Evolutionary conservation across 2,329 filamentous ascomycete genomes (phyloP).

Genomic region (Pseudodiploospora longispora): DNA sequence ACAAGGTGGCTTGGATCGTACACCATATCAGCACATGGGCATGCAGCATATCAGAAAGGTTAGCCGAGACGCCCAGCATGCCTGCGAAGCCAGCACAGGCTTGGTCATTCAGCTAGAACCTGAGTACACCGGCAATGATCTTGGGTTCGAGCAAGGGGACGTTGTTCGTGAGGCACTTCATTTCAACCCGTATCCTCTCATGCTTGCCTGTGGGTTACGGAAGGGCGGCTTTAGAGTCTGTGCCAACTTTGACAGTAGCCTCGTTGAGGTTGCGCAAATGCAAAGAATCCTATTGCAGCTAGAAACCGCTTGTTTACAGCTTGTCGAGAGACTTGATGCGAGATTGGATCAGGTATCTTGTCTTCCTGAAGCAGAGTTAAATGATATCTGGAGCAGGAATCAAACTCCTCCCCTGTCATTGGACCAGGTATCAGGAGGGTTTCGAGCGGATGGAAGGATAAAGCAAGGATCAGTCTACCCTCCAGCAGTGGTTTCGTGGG

Average conservation of each 20-base stretch:
- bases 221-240: neutral
- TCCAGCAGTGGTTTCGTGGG: neutral
- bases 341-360: too few species aligned
- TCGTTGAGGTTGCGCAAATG: neutral
- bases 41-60: constrained; percentile 13
- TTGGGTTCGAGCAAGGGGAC: neutral
- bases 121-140: constrained; percentile 1
- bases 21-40: constrained; percentile 12
- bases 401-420: too few species aligned
- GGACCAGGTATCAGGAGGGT: neutral
- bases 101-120: constrained; percentile 8
- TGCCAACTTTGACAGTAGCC: constrained; percentile 1
- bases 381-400: too few species aligned
- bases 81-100: constrained; percentile 11
- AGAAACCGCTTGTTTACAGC: too few species aligned
- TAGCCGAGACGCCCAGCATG: constrained; percentile 5
- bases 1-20: constrained; percentile 13
- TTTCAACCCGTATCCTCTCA: constrained; percentile 2
- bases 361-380: too few species aligned
- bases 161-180: constrained; percentile 1
- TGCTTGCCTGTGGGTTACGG: neutral
- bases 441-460: neutral
- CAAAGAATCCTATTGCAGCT: neutral
- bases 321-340: too few species aligned
- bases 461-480: neutral